A percentile compares a stretch with the other conserved stretches of the same genome.
Conservation (phyloP, 345 rosid genomes). For the Salix suchowensis region DNA sequence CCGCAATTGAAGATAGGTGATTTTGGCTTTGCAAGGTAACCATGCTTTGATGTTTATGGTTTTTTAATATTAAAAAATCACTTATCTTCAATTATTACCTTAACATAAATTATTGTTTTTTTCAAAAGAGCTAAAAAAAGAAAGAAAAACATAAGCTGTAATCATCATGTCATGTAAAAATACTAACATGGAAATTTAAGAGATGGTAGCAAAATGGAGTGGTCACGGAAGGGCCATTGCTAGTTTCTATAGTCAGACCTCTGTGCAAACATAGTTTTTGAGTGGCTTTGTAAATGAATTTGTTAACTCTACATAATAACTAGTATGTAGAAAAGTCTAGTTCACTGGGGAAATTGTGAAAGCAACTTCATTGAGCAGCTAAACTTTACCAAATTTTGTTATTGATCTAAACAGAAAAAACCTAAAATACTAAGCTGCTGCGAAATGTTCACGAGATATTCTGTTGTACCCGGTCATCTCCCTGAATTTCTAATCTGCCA, state of each 20-base stretch:
- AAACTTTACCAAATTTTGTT: not conserved
- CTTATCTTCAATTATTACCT: too few relatives aligned
- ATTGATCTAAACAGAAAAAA: not conserved
- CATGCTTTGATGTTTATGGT: slow-evolving; percentile 5
- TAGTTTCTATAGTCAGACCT: not conserved
- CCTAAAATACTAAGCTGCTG: not conserved
- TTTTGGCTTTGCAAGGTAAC: slow-evolving; percentile 86
- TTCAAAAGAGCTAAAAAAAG: too few relatives aligned
- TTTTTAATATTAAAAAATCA: not conserved
- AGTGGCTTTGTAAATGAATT: not conserved
- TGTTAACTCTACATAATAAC: not conserved
- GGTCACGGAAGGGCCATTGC: not conserved
- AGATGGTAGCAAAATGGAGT: too few relatives aligned
- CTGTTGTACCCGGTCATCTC: slow-evolving; percentile 5
- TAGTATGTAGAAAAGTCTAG: not conserved
- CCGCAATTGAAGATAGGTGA: slow-evolving; percentile 75
- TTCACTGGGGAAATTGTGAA: not conserved
- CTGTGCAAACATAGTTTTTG: not conserved
- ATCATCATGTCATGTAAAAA: too few relatives aligned
- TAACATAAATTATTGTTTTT: too few relatives aligned
- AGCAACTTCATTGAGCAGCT: not conserved
- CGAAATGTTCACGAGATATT: not conserved
- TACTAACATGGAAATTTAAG: too few relatives aligned
- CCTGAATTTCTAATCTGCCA: slow-evolving; percentile 15
- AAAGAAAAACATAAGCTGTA: too few relatives aligned